phyloP scores from a whole-genome alignment of 2,329 filamentous ascomycete species.

The Didymella glomerata region DNA sequence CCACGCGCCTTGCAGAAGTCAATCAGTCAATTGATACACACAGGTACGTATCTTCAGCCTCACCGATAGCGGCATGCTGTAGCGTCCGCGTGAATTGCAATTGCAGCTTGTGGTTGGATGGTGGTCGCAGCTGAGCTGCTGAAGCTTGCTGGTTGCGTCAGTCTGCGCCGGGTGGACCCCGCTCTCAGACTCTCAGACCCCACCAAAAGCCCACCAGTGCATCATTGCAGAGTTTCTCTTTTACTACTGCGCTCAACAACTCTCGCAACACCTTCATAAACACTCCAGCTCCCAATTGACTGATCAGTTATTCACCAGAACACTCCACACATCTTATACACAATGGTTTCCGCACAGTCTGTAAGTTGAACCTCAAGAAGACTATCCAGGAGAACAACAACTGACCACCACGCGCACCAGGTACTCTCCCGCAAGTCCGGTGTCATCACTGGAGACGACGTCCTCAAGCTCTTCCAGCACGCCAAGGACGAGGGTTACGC shows the following conservation, averaged over 20 bases:
- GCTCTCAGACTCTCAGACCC: slow-evolving; percentile 16
- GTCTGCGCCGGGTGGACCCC: slow-evolving; percentile 5
- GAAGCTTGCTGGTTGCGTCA: slow-evolving; percentile 22
- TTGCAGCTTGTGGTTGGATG: slow-evolving; percentile 9
- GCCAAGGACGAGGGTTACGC: slow-evolving; percentile 74
- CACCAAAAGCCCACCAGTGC: slow-evolving; percentile 10
- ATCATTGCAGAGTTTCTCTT: slow-evolving; percentile 24
- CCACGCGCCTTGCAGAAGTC: slow-evolving; percentile 48
- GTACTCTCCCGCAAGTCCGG: slow-evolving; percentile 24
- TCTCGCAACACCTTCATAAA: slow-evolving; percentile 15
- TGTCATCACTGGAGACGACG: slow-evolving; percentile 71
- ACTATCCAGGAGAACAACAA: slow-evolving; percentile 8
- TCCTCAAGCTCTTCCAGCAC: slow-evolving; percentile 80
- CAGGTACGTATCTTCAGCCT: slow-evolving; percentile 18
- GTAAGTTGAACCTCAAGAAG: slow-evolving; percentile 51
- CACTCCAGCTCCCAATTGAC: slow-evolving; percentile 19
- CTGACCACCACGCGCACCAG: slow-evolving; percentile 19
- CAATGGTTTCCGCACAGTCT: slow-evolving; percentile 39
- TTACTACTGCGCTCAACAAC: slow-evolving; percentile 29
- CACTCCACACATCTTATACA: slow-evolving; percentile 20
- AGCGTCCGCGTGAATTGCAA: slow-evolving; percentile 10
- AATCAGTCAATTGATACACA: slow-evolving; percentile 15
- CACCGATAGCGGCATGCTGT: slow-evolving; percentile 6
- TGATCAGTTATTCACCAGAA: slow-evolving; percentile 18
- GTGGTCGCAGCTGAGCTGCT: slow-evolving; percentile 11